Percentiles rank a stretch among this genome's conserved stretches.
These are phyloP conservation scores for Fraxinus floribunda DNA, from an alignment of 305 asterid genomes.

Conservation along the genomic window DNA sequence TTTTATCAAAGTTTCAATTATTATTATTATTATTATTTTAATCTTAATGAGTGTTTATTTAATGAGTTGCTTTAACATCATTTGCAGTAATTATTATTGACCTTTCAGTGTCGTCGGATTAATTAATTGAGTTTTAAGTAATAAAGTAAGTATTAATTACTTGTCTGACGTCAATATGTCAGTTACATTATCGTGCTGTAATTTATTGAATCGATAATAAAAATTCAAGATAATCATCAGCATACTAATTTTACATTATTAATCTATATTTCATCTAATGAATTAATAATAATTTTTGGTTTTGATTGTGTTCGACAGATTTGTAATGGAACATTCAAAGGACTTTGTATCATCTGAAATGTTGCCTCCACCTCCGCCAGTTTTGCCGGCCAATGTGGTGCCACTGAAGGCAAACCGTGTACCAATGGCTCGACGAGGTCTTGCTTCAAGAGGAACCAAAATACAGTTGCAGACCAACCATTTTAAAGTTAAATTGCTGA, in stretches of 20 bases:
- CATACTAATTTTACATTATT: background rate
- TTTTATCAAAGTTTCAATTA: background rate
- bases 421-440: constrained; percentile 47
- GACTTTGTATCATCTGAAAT: constrained; percentile 5
- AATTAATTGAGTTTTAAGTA: background rate
- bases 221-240: background rate
- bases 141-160: background rate
- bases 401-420: constrained; percentile 33
- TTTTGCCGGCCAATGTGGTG: constrained; percentile 28
- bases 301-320: background rate
- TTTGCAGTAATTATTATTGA: background rate
- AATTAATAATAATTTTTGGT: background rate
- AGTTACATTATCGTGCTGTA: background rate
- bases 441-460: constrained; percentile 40
- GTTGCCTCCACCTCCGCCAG: constrained; percentile 46
- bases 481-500: constrained; percentile 44
- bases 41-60: background rate
- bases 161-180: background rate
- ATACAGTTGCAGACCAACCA: constrained; percentile 53
- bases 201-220: background rate
- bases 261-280: too few relatives aligned
- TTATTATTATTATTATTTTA: background rate
- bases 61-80: background rate
- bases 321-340: constrained; percentile 16
- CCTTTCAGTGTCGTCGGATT: background rate